Evolutionary conservation across 1,284 basidiomycete species (phyloP).

Genomic region (Volvariella surrecta): DNA sequence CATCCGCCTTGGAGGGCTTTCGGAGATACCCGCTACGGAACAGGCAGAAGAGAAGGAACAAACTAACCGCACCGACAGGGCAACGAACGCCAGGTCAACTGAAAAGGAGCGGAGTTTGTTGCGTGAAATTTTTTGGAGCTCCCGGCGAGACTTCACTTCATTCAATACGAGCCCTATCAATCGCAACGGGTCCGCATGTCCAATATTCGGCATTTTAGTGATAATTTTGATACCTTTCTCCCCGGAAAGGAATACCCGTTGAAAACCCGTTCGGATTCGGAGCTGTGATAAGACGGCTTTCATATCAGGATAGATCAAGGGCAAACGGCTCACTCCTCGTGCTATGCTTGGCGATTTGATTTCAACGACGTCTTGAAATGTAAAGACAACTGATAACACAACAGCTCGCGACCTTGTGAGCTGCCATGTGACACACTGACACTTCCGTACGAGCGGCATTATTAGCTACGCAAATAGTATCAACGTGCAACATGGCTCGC

Average conservation of each 20-base stretch:
- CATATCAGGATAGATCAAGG: no score
- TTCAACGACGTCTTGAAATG: no score
- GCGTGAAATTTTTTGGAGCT: conserved; percentile 6
- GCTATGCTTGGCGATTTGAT: no score
- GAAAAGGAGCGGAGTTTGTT: conserved; percentile 5
- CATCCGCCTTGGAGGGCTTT: conserved; percentile 3
- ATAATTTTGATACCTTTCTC: neutral
- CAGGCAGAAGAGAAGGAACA: neutral
- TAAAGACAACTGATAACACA: no score
- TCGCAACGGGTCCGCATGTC: conserved; percentile 1
- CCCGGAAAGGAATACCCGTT: neutral
- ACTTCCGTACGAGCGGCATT: no score
- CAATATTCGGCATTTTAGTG: conserved; percentile 2
- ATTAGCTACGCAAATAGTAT: no score
- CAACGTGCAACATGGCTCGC: no score
- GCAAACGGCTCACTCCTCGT: no score
- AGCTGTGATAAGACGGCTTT: neutral
- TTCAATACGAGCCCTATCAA: neutral
- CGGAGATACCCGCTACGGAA: neutral
- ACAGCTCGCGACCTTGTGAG: no score
- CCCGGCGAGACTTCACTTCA: neutral
- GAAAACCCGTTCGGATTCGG: neutral
- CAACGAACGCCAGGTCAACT: conserved; percentile 13
- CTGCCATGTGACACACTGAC: no score
- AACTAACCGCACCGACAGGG: conserved; percentile 16